phyloP scores from a whole-genome alignment of 208 protist species.

The Crithidia brevicula region DNA sequence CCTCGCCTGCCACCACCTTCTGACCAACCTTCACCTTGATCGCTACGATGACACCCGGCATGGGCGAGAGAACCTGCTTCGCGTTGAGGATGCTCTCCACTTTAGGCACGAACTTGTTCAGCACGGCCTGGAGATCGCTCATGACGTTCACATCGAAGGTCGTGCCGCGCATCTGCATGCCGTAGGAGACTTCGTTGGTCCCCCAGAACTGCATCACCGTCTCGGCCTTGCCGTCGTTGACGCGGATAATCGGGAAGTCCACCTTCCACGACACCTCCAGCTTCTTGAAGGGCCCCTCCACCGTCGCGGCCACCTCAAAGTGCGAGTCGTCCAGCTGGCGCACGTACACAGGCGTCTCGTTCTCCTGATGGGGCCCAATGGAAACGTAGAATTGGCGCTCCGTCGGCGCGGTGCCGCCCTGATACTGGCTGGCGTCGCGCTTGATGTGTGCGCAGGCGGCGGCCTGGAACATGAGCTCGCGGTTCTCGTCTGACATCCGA shows the following conservation, averaged over 20 bases:
- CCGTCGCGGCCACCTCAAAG: constrained; percentile 34
- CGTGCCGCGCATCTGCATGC: constrained; percentile 44
- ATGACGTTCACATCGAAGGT: constrained; percentile 47
- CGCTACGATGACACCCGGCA: constrained; percentile 93
- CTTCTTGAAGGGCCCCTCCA: constrained; percentile 24
- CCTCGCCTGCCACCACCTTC: constrained; percentile 79
- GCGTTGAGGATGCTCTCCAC: too few species aligned
- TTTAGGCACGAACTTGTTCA: constrained; percentile 51
- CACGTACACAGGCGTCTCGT: constrained; percentile 35
- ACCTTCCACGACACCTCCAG: constrained; percentile 36
- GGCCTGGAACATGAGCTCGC: too few species aligned
- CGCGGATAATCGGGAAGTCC: constrained; percentile 40
- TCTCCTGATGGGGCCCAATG: too few species aligned
- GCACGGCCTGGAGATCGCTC: constrained; percentile 34
- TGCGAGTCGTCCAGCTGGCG: constrained; percentile 29
- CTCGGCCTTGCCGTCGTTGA: constrained; percentile 34
- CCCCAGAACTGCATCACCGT: constrained; percentile 45
- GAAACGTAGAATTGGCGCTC: constrained; percentile 45
- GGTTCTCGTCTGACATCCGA: too few species aligned
- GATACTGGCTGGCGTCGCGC: constrained; percentile 42
- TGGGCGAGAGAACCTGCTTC: too few species aligned
- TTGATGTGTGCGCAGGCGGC: constrained; percentile 25
- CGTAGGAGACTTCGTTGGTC: constrained; percentile 47
- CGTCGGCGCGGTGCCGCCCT: constrained; percentile 28
- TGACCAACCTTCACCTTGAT: constrained; percentile 81